phyloP scores from a whole-genome alignment of 371 early-diverging fungal species.

The Mucor mucedo region DNA sequence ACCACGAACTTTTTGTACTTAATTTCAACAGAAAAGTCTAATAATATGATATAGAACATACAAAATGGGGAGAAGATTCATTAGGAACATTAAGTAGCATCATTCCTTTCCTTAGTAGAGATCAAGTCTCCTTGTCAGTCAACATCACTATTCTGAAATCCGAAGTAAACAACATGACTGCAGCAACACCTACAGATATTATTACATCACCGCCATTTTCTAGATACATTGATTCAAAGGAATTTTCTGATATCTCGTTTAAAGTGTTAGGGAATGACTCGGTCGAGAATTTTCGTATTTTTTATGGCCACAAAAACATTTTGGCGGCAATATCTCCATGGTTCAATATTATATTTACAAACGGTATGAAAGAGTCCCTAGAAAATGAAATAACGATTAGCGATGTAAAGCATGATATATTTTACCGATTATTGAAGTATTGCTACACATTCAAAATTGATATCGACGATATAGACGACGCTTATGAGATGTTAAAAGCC shows the following conservation, averaged over 20 bases:
- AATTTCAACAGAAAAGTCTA: not conserved
- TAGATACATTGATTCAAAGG: conserved; percentile 49
- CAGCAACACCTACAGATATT: conserved; percentile 4
- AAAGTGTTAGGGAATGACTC: conserved; percentile 41
- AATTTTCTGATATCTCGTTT: conserved; percentile 61
- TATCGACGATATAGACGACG: conserved; percentile 43
- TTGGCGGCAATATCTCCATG: conserved; percentile 58
- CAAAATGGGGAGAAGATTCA: conserved; percentile 62
- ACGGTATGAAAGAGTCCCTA: conserved; percentile 65
- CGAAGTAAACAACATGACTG: conserved; percentile 36
- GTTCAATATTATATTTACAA: conserved; percentile 62
- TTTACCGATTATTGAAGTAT: conserved; percentile 51
- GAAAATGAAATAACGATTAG: conserved; percentile 52
- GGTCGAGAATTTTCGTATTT: conserved; percentile 29
- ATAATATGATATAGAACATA: conserved; percentile 36
- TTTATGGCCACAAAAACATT: conserved; percentile 60
- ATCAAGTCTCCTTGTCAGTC: conserved; percentile 55
- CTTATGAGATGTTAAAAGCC: conserved; percentile 54
- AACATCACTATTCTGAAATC: conserved; percentile 60
- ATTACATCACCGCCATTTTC: conserved; percentile 40
- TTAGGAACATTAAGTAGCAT: conserved; percentile 48
- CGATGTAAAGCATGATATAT: conserved; percentile 51
- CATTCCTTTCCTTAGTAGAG: conserved; percentile 47
- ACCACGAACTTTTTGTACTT: conserved; percentile 3
- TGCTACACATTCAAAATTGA: conserved; percentile 55